Evolutionary conservation across 345 rosid genomes (phyloP).

Genomic region (Bruguiera sexangula): DNA sequence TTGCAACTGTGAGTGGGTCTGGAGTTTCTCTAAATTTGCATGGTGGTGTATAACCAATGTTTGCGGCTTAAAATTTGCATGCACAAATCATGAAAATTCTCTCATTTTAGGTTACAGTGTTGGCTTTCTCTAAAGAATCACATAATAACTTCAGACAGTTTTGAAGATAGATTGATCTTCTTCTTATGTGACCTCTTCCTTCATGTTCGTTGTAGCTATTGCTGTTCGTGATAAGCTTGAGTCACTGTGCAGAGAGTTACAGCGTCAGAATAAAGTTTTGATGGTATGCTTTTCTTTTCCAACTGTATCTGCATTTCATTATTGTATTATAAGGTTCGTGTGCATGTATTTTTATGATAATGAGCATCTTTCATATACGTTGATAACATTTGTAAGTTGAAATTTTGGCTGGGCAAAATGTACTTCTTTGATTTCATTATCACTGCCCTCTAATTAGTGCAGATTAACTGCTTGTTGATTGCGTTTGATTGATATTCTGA

Average conservation of each 20-base stretch:
- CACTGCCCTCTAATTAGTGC: no score
- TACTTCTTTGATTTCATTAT: no score
- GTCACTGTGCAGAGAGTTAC: constrained; percentile 88
- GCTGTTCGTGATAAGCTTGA: constrained; percentile 87
- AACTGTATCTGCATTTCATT: constrained; percentile 3
- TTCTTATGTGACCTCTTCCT: constrained; percentile 1
- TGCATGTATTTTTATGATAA: not conserved
- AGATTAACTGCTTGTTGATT: no score
- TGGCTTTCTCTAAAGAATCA: not conserved
- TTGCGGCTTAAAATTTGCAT: not conserved
- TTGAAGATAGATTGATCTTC: constrained; percentile 1
- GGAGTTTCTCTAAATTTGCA: no score
- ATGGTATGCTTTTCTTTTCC: constrained; percentile 48
- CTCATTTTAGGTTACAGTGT: not conserved
- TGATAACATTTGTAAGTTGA: not conserved
- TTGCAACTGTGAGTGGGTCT: no score
- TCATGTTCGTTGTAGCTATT: constrained; percentile 45
- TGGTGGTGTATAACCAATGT: not conserved
- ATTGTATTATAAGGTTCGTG: not conserved
- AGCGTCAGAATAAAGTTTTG: constrained; percentile 86
- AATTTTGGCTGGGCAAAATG: not conserved
- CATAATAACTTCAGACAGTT: not conserved
- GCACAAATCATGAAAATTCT: not conserved
- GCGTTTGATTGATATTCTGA: no score
- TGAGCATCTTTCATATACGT: not conserved